A percentile compares a stretch with the other conserved stretches of the same genome.
phyloP scores from a whole-genome alignment of 1,139 yeast species.

The Taiozyma sp. region DNA sequence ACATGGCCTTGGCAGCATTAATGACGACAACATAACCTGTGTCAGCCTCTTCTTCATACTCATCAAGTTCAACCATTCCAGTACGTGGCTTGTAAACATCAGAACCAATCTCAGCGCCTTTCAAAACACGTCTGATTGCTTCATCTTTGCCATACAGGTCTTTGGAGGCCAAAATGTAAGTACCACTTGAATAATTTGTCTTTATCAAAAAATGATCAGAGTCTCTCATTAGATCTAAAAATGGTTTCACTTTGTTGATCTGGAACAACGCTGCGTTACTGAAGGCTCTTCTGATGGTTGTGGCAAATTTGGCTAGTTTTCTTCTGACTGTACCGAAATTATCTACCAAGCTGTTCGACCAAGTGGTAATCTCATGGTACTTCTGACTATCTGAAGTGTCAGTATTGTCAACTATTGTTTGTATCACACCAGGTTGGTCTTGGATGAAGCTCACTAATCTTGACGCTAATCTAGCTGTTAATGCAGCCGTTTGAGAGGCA shows the following conservation, averaged over 20 bases:
- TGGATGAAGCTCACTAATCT: constrained; percentile 69
- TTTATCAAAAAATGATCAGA: constrained; percentile 77
- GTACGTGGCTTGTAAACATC: constrained; percentile 24
- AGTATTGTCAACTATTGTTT: constrained; percentile 34
- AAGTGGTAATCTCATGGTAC: constrained; percentile 61
- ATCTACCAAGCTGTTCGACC: constrained; percentile 82
- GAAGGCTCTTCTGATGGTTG: constrained; percentile 63
- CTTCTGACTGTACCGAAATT: constrained; percentile 83
- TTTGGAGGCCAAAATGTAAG: constrained; percentile 32
- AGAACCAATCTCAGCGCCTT: constrained; percentile 33
- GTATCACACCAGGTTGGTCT: constrained; percentile 67
- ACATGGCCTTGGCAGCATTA: constrained; percentile 79
- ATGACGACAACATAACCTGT: constrained; percentile 67
- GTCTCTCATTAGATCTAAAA: constrained; percentile 54
- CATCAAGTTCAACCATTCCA: constrained; percentile 16
- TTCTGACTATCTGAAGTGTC: constrained; percentile 3
- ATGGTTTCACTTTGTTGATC: constrained; percentile 49
- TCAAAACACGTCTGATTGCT: constrained; percentile 30
- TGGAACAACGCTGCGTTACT: constrained; percentile 74
- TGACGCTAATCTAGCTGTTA: constrained; percentile 64
- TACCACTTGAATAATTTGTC: constrained; percentile 69
- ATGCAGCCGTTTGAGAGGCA: constrained; percentile 67
- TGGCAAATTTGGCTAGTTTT: constrained; percentile 74
- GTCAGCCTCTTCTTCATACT: constrained; percentile 32
- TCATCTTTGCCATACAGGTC: constrained; percentile 33